A percentile compares a stretch with the other conserved stretches of the same genome.
Conservation (phyloP, 306 rosid genomes). For the Biancaea sappan region DNA sequence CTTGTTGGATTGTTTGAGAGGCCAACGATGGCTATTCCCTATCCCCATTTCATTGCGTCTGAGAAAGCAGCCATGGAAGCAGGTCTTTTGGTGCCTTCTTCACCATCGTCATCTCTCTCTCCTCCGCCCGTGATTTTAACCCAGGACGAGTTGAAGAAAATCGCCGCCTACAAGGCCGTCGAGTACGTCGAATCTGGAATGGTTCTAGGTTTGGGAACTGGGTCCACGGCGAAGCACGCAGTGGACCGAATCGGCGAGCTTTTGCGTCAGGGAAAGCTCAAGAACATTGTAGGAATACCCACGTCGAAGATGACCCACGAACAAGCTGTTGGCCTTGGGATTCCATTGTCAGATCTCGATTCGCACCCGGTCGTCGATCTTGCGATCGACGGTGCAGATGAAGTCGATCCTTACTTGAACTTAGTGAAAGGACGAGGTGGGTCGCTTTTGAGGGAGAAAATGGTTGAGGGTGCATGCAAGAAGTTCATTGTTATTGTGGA, state of each 20-base stretch:
- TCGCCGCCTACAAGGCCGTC: slow-evolving; percentile 65
- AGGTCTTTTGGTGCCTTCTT: slow-evolving; percentile 43
- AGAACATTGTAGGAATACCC: slow-evolving; percentile 59
- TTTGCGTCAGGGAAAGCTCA: slow-evolving; percentile 51
- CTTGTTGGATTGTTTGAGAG: background rate
- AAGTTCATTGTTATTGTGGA: slow-evolving; percentile 63
- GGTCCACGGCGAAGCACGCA: slow-evolving; percentile 69
- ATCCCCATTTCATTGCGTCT: slow-evolving; percentile 41
- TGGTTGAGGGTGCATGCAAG: slow-evolving; percentile 60
- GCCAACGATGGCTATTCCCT: slow-evolving; percentile 42
- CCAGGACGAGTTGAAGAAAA: slow-evolving; percentile 66
- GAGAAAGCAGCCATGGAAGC: slow-evolving; percentile 50
- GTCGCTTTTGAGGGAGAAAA: slow-evolving; percentile 60
- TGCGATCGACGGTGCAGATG: slow-evolving; percentile 67
- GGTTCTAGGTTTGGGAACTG: slow-evolving; percentile 70
- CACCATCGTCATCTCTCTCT: slow-evolving; percentile 34
- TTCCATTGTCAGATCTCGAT: slow-evolving; percentile 61
- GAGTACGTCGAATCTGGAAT: slow-evolving; percentile 68
- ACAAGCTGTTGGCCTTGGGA: slow-evolving; percentile 56
- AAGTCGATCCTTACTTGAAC: slow-evolving; percentile 58
- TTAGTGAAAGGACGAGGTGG: slow-evolving; percentile 73
- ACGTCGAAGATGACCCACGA: slow-evolving; percentile 64
- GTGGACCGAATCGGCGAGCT: slow-evolving; percentile 66
- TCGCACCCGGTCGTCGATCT: slow-evolving; percentile 55
- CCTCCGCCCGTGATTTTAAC: slow-evolving; percentile 42